Percentiles rank a stretch among this genome's conserved stretches.
Evolutionary conservation across 352 stramenopile species (phyloP).

Genomic region (Phytophthora sp.): DNA sequence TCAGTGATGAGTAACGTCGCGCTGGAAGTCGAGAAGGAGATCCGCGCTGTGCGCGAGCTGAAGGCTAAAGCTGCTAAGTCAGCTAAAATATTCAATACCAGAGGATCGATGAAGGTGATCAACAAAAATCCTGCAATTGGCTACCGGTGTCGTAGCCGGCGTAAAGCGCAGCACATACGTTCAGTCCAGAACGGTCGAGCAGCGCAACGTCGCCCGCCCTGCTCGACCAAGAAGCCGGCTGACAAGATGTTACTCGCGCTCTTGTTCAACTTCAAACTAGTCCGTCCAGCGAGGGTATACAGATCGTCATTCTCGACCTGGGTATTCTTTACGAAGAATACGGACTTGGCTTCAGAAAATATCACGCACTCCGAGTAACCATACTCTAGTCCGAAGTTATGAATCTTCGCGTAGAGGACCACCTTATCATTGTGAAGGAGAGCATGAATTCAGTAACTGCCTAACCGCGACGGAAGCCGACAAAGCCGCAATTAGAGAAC

Average conservation of each 20-base stretch:
- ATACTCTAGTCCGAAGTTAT: too few species aligned
- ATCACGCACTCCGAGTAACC: too few species aligned
- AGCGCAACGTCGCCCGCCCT: not conserved
- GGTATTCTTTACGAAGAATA: too few species aligned
- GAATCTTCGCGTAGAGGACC: too few species aligned
- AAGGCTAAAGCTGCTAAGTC: not conserved
- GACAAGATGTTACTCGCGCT: too few species aligned
- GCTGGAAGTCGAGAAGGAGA: conserved; percentile 9
- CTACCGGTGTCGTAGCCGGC: not conserved
- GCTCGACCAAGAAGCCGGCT: conserved; percentile 1
- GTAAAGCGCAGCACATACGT: not conserved
- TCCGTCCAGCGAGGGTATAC: too few species aligned
- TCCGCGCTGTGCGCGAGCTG: not conserved
- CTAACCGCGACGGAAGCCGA: conserved; percentile 10
- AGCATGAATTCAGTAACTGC: conserved; percentile 14
- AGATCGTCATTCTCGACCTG: too few species aligned
- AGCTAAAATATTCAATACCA: not conserved
- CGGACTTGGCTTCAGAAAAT: too few species aligned
- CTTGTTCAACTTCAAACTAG: too few species aligned
- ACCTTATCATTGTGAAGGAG: conserved; percentile 17
- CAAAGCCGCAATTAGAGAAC: conserved; percentile 18
- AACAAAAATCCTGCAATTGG: not conserved
- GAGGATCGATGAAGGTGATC: not conserved
- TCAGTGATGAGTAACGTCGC: conserved; percentile 6
- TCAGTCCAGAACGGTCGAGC: not conserved